Evolutionary conservation across 2,329 filamentous ascomycete species (phyloP).

Genomic region (Nakataea oryzae): DNA sequence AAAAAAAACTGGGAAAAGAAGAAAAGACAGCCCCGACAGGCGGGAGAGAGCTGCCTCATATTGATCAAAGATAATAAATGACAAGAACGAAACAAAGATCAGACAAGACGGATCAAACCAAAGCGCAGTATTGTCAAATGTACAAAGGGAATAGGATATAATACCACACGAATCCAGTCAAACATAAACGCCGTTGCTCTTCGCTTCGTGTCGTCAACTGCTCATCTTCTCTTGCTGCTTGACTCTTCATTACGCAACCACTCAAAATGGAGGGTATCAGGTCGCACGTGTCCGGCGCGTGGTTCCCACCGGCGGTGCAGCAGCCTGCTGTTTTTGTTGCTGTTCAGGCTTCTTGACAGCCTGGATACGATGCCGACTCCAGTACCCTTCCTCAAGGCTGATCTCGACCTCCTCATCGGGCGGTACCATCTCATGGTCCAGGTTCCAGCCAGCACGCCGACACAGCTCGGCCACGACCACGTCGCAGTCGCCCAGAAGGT

Average conservation of each 20-base stretch:
- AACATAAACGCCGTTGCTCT: not conserved
- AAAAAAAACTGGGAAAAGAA: too few species aligned
- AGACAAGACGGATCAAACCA: not conserved
- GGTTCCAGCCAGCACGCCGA: constrained; percentile 67
- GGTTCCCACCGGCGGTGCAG: not conserved
- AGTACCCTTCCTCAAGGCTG: constrained; percentile 31
- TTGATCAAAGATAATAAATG: not conserved
- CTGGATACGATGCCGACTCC: constrained; percentile 23
- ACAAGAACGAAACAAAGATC: not conserved
- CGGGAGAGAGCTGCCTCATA: too few species aligned
- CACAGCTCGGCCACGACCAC: constrained; percentile 81
- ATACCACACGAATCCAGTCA: not conserved
- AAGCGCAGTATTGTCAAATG: not conserved
- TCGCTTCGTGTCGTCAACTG: not conserved
- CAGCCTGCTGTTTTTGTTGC: not conserved
- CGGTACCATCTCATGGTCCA: constrained; percentile 78
- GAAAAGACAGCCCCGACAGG: too few species aligned
- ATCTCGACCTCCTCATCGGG: constrained; percentile 51
- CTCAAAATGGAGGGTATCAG: not conserved
- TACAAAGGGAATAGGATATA: not conserved
- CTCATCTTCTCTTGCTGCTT: not conserved
- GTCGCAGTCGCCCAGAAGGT: constrained; percentile 92
- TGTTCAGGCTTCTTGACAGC: not conserved
- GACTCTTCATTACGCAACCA: too few species aligned
- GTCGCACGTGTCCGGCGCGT: not conserved